Conservation (phyloP, 306 rosid species). For the Coriaria nepalensis region DNA sequence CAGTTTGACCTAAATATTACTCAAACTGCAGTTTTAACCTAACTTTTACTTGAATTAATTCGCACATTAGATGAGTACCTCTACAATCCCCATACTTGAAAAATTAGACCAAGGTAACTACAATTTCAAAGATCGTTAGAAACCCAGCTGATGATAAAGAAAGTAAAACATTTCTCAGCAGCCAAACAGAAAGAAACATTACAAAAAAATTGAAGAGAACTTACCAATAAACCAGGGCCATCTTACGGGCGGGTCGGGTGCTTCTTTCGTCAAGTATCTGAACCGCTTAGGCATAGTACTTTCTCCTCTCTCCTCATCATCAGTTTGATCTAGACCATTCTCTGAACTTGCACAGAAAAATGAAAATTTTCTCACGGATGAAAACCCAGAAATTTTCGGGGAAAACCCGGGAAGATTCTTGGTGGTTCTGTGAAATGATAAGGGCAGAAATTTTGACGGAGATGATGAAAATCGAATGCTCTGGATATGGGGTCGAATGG, state of each 20-base stretch:
- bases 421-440: conserved; percentile 8
- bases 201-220: conserved; percentile 1
- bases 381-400: conserved; percentile 17
- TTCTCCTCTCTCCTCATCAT: conserved; percentile 35
- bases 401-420: conserved; percentile 18
- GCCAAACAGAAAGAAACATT: conserved; percentile 5
- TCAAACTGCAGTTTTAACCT: no score
- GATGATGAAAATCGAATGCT: conserved; percentile 13
- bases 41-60: no score
- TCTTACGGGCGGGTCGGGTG: conserved; percentile 50
- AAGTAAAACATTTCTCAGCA: conserved; percentile 1
- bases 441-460: conserved; percentile 19
- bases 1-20: no score
- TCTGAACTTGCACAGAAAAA: conserved; percentile 15
- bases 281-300: conserved; percentile 82
- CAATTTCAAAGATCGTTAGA: no score
- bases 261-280: conserved; percentile 53
- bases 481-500: conserved; percentile 3
- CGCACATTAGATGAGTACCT: no score
- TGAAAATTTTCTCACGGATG: conserved; percentile 19
- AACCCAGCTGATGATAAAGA: not conserved
- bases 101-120: no score
- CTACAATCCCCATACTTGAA: no score
- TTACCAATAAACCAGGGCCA: conserved; percentile 86
- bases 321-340: conserved; percentile 33